Evolutionary conservation across 345 rosid species (phyloP), one percentile per base, ranked within the genome.

Genomic region (Salix caprea): DNA sequence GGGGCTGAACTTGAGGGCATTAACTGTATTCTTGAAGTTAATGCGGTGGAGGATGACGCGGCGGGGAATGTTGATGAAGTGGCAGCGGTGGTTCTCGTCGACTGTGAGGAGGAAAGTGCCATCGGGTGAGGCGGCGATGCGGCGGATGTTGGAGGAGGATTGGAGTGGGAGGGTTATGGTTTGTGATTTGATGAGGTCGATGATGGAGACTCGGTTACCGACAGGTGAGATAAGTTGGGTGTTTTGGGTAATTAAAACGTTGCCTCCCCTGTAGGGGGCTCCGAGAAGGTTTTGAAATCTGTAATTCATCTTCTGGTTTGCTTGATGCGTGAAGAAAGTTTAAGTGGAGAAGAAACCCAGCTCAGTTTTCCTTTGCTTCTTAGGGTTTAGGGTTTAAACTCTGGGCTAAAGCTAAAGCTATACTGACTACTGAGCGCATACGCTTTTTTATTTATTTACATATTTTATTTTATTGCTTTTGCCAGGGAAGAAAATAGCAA

Each of bases 221-320:
- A 96, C 92, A 2, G 98, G 94, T 54, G 97, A 91, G 56, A 96
- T 85, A 24, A 93, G 85, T 72, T 83, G 94, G 13, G 91, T 87
- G 77, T 89, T 90, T 48, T 88, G 88, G 3, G 87, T 81, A 32
- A 96, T 30, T 23, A 89, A 78, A 67, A 88, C 95, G 74, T 93
- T 87, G 56, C 99, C 98, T 74, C 99, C 98, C 40, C 97, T 81
- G 85, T 92, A 96, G 10, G 99, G 96, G 15, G 97, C 97, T 44
- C 97, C 97, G 0, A 93, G 85, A 74, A 93, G 90, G 73, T 96
- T 93, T 44, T 91, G 97, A 79, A 96, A 94, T 24, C 90, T 85
- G 82, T 90, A 93, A 82, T 93, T 89, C 99, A 96, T 96, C 58
- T 7, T 52, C 58, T 52, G 58, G 9, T 52, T 19, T 52, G 58